A percentile compares a stretch with the other conserved stretches of the same genome.
phyloP scores from a whole-genome alignment of 2,329 filamentous ascomycete species.

The Colletotrichum orbiculare region DNA sequence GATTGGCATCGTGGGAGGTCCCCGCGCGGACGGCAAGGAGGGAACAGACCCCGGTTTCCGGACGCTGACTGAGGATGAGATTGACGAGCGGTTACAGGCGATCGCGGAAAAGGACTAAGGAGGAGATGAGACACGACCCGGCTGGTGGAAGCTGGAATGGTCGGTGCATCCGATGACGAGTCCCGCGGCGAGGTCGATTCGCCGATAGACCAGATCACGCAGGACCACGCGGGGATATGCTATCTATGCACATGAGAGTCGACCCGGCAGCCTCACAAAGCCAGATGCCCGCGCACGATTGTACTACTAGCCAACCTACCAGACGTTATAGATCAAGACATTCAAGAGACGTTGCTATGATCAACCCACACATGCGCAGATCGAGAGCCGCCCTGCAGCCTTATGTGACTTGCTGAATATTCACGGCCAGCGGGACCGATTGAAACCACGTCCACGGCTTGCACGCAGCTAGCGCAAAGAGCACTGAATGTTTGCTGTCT shows the following conservation, averaged over 20 bases:
- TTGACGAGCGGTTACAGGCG: conserved; percentile 96
- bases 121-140: conserved; percentile 36
- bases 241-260: conserved; percentile 21
- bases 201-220: conserved; percentile 21
- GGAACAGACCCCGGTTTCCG: conserved; percentile 84
- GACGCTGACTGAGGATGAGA: conserved; percentile 94
- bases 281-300: conserved; percentile 30
- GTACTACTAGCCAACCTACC: conserved; percentile 39
- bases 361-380: conserved; percentile 11
- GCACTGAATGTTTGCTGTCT: conserved; percentile 5
- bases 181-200: conserved; percentile 18
- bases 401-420: conserved; percentile 37
- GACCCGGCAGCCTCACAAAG: conserved; percentile 20
- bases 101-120: conserved; percentile 97
- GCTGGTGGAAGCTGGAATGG: conserved; percentile 25
- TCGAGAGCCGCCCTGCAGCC: conserved; percentile 14
- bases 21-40: conserved; percentile 83
- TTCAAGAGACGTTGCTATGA: conserved; percentile 35
- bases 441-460: conserved; percentile 18
- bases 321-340: conserved; percentile 42
- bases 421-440: conserved; percentile 14
- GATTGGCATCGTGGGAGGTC: conserved; percentile 95
- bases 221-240: conserved; percentile 16
- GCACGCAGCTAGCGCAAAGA: conserved; percentile 19
- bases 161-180: conserved; percentile 25